These are phyloP conservation scores for Oryza punctata DNA, from an alignment of 176 grass and related monocot species.

Conservation along the genomic window DNA sequence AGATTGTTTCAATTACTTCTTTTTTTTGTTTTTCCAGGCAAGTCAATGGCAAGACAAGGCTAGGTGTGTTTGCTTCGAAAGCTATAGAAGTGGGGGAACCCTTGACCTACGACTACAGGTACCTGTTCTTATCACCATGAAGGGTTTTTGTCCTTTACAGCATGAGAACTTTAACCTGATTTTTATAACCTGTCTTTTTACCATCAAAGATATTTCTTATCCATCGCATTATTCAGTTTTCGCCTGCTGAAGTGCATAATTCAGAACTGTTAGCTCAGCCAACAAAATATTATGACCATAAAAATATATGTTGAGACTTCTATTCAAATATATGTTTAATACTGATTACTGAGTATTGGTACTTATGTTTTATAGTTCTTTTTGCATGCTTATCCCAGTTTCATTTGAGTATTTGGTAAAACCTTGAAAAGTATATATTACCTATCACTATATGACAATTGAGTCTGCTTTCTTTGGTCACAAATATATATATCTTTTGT, in stretches of 20 bases:
- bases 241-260: background rate
- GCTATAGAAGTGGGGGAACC: slow-evolving; percentile 57
- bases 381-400: background rate
- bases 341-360: background rate
- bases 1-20: background rate
- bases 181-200: background rate
- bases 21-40: slow-evolving; percentile 48
- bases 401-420: background rate
- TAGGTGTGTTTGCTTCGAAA: slow-evolving; percentile 71
- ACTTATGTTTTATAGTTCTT: background rate
- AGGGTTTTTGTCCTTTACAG: background rate
- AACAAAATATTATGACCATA: background rate
- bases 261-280: background rate
- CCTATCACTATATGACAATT: background rate
- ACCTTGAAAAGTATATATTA: background rate
- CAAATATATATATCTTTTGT: background rate
- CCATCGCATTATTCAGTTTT: background rate
- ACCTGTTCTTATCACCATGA: slow-evolving; percentile 12
- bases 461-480: background rate
- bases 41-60: slow-evolving; percentile 65
- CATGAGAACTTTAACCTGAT: background rate
- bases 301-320: background rate
- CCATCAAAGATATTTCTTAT: background rate
- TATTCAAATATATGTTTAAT: background rate
- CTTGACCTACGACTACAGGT: slow-evolving; percentile 87